Percentiles rank a stretch among this genome's conserved stretches.
Conservation (phyloP, 768 basidiomycete species). For the Lyophyllum shimeji region DNA sequence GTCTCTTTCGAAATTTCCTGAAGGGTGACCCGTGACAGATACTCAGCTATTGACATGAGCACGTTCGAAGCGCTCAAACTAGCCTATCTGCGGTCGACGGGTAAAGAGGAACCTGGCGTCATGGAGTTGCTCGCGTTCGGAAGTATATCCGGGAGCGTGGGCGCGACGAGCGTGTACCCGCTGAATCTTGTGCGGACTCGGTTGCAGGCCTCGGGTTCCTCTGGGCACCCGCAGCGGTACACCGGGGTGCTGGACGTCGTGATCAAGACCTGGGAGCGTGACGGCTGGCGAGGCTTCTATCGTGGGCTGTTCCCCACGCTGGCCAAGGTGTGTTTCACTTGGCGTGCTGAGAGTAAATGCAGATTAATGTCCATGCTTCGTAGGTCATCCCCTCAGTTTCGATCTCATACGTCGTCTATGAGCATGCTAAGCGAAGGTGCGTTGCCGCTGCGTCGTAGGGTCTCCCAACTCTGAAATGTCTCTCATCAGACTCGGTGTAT, state of each 20-base stretch:
- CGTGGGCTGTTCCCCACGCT: constrained; percentile 89
- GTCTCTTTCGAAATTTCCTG: not conserved
- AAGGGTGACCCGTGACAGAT: constrained; percentile 37
- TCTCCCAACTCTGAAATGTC: constrained; percentile 8
- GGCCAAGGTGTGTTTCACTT: constrained; percentile 64
- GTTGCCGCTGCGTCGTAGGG: constrained; percentile 21
- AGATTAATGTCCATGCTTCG: constrained; percentile 5
- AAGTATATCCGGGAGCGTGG: constrained; percentile 90
- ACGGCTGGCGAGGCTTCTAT: constrained; percentile 95
- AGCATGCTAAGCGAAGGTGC: constrained; percentile 79
- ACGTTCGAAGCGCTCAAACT: constrained; percentile 96
- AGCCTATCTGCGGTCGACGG: constrained; percentile 83
- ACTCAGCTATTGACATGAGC: constrained; percentile 96
- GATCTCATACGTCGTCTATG: constrained; percentile 95
- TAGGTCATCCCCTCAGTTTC: constrained; percentile 96
- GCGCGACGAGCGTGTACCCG: constrained; percentile 92
- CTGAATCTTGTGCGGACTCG: constrained; percentile 91
- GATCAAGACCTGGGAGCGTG: constrained; percentile 73
- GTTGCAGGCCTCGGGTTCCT: constrained; percentile 93
- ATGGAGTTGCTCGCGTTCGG: constrained; percentile 88
- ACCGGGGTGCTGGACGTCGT: constrained; percentile 86
- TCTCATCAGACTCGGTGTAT: constrained; percentile 58
- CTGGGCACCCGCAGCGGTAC: constrained; percentile 92
- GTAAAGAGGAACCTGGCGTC: constrained; percentile 86
- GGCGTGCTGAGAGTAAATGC: not conserved